phyloP scores from a whole-genome alignment of 2,329 filamentous ascomycete genomes.

The Ceratocystiopsis brevicomis region DNA sequence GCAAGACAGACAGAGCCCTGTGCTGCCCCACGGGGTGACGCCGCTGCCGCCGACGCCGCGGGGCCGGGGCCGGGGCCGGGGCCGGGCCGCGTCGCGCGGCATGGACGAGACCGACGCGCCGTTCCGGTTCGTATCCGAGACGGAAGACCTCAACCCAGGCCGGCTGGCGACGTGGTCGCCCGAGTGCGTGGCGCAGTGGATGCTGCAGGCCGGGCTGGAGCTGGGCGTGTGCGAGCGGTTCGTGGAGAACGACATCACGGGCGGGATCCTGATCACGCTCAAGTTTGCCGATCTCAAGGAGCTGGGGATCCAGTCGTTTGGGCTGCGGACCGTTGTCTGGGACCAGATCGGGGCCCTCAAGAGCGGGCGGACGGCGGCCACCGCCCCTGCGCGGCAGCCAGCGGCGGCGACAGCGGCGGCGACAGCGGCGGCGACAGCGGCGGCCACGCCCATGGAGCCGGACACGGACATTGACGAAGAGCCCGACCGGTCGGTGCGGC shows the following conservation, averaged over 20 bases:
- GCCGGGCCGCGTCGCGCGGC: no score
- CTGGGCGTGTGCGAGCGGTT: conserved; percentile 63
- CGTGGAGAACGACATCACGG: conserved; percentile 79
- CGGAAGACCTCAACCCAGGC: conserved; percentile 31
- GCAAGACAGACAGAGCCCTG: conserved; percentile 12
- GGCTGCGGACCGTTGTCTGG: conserved; percentile 63
- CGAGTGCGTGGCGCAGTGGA: conserved; percentile 66
- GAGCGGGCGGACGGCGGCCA: conserved; percentile 31
- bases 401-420: no score
- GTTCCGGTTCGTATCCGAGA: conserved; percentile 35
- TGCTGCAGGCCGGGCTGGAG: conserved; percentile 70
- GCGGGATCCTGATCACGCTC: conserved; percentile 69
- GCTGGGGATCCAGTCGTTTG: conserved; percentile 63
- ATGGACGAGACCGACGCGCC: conserved; percentile 19
- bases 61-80: not conserved
- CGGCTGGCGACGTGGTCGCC: conserved; percentile 51
- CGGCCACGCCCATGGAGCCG: conserved; percentile 12
- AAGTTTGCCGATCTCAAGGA: conserved; percentile 79
- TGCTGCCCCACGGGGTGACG: conserved; percentile 19
- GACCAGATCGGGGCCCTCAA: conserved; percentile 56
- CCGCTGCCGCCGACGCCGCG: conserved; percentile 16
- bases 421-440: no score
- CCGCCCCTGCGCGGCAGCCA: no score
- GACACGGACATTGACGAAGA: conserved; percentile 43
- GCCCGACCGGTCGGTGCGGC: conserved; percentile 30